Percentiles rank a stretch among this genome's conserved stretches.
Evolutionary conservation across 192 early-diverging fungal species (phyloP).

Genomic region (Backusella sp.): DNA sequence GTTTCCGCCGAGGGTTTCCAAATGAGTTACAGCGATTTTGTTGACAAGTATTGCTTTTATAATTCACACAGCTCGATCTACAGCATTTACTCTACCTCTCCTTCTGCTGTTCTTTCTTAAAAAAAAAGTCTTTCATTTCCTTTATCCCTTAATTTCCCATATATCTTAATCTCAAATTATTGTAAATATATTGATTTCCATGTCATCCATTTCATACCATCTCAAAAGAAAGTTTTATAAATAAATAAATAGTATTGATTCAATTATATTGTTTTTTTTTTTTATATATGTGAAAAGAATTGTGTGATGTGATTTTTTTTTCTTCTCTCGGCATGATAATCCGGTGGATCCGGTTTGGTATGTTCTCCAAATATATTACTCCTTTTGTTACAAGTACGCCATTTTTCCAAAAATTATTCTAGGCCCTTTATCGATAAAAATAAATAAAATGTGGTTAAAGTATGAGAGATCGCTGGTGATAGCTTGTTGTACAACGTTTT

Average conservation of each 20-base stretch:
- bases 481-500: not conserved
- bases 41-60: slow-evolving; percentile 60
- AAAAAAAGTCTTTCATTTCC: not conserved
- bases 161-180: slow-evolving; percentile 1
- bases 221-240: slow-evolving; percentile 5
- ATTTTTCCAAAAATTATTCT: not conserved
- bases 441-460: not conserved
- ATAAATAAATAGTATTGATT: slow-evolving; percentile 4
- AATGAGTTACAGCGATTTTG: slow-evolving; percentile 36
- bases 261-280: not conserved
- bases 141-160: not conserved
- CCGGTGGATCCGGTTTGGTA: not conserved
- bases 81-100: not conserved
- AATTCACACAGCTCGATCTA: slow-evolving; percentile 15
- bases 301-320: not conserved
- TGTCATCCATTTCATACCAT: not conserved
- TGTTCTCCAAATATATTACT: not conserved
- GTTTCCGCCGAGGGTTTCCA: slow-evolving; percentile 9
- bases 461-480: not conserved
- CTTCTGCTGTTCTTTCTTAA: slow-evolving; percentile 14
- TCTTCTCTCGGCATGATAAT: not conserved
- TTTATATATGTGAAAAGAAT: not conserved
- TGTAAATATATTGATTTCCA: not conserved
- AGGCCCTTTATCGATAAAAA: slow-evolving; percentile 7
- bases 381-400: not conserved